These are phyloP conservation scores for Leersia perrieri DNA, from an alignment of 176 grass and related monocot species.

Conservation along the genomic window DNA sequence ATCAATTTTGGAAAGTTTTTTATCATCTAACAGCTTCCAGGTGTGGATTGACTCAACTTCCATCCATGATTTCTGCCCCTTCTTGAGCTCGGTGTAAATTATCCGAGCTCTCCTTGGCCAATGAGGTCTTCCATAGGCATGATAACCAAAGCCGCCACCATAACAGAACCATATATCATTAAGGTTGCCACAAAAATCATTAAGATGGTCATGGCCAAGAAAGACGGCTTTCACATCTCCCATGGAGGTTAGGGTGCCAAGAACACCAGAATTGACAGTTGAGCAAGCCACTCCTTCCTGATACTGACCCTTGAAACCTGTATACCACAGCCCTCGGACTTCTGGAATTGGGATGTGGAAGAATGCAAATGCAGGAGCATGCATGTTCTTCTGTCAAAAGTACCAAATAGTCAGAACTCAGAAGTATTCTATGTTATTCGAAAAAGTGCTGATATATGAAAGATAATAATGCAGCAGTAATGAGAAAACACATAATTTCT, in stretches of 20 bases:
- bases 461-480: background rate
- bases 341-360: slow-evolving; percentile 95
- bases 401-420: background rate
- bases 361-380: slow-evolving; percentile 58
- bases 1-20: slow-evolving; percentile 66
- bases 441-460: background rate
- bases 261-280: slow-evolving; percentile 65
- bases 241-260: slow-evolving; percentile 53
- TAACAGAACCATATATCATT: slow-evolving; percentile 85
- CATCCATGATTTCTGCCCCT: slow-evolving; percentile 53
- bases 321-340: slow-evolving; percentile 64
- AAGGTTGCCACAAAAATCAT: slow-evolving; percentile 82
- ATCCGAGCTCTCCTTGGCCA: slow-evolving; percentile 84
- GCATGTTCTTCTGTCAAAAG: slow-evolving; percentile 42
- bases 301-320: slow-evolving; percentile 65
- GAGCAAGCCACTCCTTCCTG: slow-evolving; percentile 88
- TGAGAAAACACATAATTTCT: background rate
- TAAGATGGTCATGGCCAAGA: slow-evolving; percentile 92
- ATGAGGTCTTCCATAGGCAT: slow-evolving; percentile 70
- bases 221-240: slow-evolving; percentile 90
- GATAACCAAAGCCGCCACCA: slow-evolving; percentile 91
- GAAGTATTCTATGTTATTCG: background rate
- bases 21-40: slow-evolving; percentile 81
- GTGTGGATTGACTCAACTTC: slow-evolving; percentile 60
- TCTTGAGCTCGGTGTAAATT: slow-evolving; percentile 46